These are phyloP conservation scores for Dipteronia sinensis DNA, from an alignment of 345 rosid genomes.

Conservation along the genomic window DNA sequence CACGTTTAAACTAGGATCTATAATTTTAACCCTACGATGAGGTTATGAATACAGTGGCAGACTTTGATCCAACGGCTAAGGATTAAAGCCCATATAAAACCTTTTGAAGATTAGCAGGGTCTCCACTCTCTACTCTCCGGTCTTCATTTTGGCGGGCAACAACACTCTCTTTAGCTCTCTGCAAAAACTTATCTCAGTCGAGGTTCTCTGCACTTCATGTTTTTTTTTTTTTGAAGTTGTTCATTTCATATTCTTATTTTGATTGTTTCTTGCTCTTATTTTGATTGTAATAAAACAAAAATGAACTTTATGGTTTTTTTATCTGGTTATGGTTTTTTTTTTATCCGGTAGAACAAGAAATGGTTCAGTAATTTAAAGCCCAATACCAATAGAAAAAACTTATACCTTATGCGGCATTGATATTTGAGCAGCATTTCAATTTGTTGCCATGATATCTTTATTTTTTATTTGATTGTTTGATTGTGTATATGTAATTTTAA, in stretches of 20 bases:
- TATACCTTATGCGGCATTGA: no score
- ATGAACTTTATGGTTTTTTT: neutral
- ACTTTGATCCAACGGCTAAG: neutral
- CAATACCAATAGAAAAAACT: neutral
- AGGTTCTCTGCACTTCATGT: neutral
- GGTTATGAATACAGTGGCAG: no score
- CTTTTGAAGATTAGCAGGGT: neutral
- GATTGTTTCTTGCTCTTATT: neutral
- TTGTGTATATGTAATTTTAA: neutral
- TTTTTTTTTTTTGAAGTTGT: no score
- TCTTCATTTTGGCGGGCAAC: constrained; percentile 9
- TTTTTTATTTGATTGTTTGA: neutral
- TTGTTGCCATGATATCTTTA: no score
- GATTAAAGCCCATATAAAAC: neutral
- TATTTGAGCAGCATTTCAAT: no score
- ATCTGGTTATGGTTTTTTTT: neutral
- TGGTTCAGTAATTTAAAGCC: neutral
- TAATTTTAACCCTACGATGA: no score
- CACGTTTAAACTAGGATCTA: no score
- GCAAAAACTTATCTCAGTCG: neutral
- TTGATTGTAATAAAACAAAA: no score
- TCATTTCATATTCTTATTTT: neutral
- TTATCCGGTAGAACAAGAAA: no score
- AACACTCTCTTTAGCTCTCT: neutral
- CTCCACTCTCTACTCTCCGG: neutral